Conservation (phyloP, 1,139 yeast species). For the Scheffersomyces titani region DNA sequence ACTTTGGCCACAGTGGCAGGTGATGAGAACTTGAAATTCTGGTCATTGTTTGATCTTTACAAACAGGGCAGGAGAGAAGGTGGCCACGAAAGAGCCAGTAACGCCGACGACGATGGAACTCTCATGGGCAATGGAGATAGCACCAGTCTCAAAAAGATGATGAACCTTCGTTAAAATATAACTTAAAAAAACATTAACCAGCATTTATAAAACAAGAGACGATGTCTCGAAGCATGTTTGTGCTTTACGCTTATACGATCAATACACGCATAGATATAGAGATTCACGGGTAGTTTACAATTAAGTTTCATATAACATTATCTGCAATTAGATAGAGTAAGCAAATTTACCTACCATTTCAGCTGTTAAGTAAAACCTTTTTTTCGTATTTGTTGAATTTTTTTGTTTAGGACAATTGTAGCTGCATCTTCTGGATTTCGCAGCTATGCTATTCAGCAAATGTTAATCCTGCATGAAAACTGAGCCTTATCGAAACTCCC, state of each 20-base stretch:
- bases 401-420: no score
- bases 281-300: not conserved
- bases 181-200: not conserved
- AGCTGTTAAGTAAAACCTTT: not conserved
- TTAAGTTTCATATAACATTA: not conserved
- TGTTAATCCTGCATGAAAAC: not conserved
- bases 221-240: not conserved
- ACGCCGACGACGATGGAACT: conserved; percentile 19
- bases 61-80: conserved; percentile 31
- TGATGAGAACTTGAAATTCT: conserved; percentile 94
- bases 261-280: not conserved
- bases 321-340: not conserved
- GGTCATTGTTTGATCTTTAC: conserved; percentile 78
- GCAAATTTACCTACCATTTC: no score
- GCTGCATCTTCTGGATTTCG: not conserved
- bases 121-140: conserved; percentile 12
- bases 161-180: conserved; percentile 15
- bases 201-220: not conserved
- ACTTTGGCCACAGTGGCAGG: conserved; percentile 95
- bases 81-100: conserved; percentile 14
- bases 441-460: not conserved
- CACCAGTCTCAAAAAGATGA: conserved; percentile 16
- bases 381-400: not conserved
- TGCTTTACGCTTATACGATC: not conserved
- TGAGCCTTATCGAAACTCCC: not conserved